Percentiles rank a stretch among this genome's conserved stretches.
These are phyloP conservation scores for Gossypium ekmanianum DNA, from an alignment of 345 rosid species.

Conservation along the genomic window DNA sequence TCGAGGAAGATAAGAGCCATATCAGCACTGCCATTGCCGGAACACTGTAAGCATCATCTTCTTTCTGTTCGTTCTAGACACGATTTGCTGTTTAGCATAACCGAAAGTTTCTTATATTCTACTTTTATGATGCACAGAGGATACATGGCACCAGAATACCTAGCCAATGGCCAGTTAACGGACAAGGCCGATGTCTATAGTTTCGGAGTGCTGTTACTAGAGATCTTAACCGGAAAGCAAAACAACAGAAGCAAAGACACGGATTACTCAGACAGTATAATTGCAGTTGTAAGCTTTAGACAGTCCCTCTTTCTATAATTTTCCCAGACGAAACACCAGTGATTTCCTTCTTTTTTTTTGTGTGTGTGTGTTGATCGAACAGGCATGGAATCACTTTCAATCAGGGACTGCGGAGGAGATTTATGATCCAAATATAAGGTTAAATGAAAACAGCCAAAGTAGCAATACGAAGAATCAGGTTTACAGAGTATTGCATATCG, in stretches of 20 bases:
- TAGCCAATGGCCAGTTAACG: slow-evolving; percentile 90
- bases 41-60: slow-evolving; percentile 57
- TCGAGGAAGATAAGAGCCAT: slow-evolving; percentile 86
- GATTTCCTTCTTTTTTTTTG: background rate
- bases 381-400: slow-evolving; percentile 47
- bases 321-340: slow-evolving; percentile 15
- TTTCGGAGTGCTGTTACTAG: slow-evolving; percentile 84
- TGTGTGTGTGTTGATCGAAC: background rate
- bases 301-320: background rate
- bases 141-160: slow-evolving; percentile 96
- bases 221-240: slow-evolving; percentile 74
- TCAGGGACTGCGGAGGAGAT: slow-evolving; percentile 60
- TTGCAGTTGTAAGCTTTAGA: slow-evolving; percentile 52
- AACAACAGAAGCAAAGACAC: slow-evolving; percentile 67
- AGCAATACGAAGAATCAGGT: slow-evolving; percentile 47
- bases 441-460: slow-evolving; percentile 37
- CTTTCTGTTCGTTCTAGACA: background rate
- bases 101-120: background rate
- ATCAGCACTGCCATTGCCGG: slow-evolving; percentile 99
- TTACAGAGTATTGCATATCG: slow-evolving; percentile 61
- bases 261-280: slow-evolving; percentile 76
- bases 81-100: background rate
- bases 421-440: slow-evolving; percentile 58
- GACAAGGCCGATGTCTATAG: slow-evolving; percentile 92
- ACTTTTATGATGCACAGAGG: slow-evolving; percentile 46